Percentiles rank a stretch among this genome's conserved stretches.
These are phyloP conservation scores for Chernovozyma aurita DNA, from an alignment of 1,139 yeast genomes.

Conservation along the genomic window DNA sequence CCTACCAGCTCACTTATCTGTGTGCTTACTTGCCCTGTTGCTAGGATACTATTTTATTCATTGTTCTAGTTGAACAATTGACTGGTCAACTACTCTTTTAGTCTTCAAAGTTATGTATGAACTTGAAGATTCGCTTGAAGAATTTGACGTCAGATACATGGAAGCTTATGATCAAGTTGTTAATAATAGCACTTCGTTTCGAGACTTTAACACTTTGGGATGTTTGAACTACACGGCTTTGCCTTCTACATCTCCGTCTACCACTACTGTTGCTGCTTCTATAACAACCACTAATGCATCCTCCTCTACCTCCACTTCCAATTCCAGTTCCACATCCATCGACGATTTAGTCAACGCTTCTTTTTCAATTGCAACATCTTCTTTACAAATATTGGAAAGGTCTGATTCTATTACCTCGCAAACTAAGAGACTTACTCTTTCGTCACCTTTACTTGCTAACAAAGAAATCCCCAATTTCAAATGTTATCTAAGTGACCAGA, in stretches of 20 bases:
- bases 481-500: neutral
- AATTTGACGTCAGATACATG: conserved; percentile 13
- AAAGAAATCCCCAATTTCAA: conserved; percentile 8
- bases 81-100: neutral
- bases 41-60: too few relatives aligned
- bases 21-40: too few relatives aligned
- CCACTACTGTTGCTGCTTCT: too few relatives aligned
- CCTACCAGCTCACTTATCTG: too few relatives aligned
- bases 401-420: conserved; percentile 5
- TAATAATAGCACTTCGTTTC: neutral
- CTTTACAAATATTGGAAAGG: neutral
- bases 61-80: too few relatives aligned
- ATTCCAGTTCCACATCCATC: too few relatives aligned
- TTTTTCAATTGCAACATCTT: neutral
- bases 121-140: conserved; percentile 19
- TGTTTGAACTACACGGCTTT: neutral
- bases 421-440: conserved; percentile 11
- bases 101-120: neutral
- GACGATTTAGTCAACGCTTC: neutral
- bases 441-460: conserved; percentile 17
- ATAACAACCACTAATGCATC: neutral
- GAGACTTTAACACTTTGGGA: neutral
- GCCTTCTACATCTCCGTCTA: neutral
- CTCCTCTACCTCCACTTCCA: neutral
- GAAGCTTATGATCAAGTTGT: conserved; percentile 8